Evolutionary conservation across 2,329 filamentous ascomycete genomes (phyloP), one percentile per base, ranked within the genome.

Genomic region (Stromatinia cepivora): DNA sequence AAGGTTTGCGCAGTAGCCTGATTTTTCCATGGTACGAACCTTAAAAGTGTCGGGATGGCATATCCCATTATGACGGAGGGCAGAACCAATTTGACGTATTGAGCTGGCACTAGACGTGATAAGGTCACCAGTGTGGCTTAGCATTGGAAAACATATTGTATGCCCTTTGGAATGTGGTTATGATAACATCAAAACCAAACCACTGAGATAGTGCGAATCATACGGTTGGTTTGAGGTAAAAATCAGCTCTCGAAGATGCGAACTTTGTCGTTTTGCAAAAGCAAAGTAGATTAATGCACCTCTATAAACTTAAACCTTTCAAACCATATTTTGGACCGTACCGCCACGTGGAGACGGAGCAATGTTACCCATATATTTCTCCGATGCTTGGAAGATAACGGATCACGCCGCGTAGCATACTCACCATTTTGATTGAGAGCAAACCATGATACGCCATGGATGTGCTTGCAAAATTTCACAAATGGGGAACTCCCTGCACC

Each of bases 81-180:
- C 2, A 68, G 48, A n/a, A 68, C 36, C 13, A 31, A 20, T 52
- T 61, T 48, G 4, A 63, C n/a, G 36, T 68, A 62, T 20, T 67
- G 66, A 36, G 34, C 45, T 4, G 66, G 45, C 1, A 67, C 22
- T n/a, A 62, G 46, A 28, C 66, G 66, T 17, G 66, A 62, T 25
- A 61, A 36, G 57, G 66, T 46, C 66, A 68, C 46, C 66, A 63
- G 46, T 68, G 54, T 8, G 66, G 25, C 31, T 68, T 57, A 0
- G n/a, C 34, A 36, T 68, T 52, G 3, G 48, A 68, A 25, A 68
- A 53, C 17, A 68, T 28, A 31, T 57, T 68, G 34, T 68, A 63
- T 13, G 36, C 57, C 8, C 50, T 45, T 8, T 54, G 53, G 1
- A 22, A 62, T 7, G 63, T 20, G 17, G 45, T 46, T 15, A 39